Base-by-base conservation (phyloP, 108 stramenopile species). In the Stephanodiscus minutulus region DNA sequence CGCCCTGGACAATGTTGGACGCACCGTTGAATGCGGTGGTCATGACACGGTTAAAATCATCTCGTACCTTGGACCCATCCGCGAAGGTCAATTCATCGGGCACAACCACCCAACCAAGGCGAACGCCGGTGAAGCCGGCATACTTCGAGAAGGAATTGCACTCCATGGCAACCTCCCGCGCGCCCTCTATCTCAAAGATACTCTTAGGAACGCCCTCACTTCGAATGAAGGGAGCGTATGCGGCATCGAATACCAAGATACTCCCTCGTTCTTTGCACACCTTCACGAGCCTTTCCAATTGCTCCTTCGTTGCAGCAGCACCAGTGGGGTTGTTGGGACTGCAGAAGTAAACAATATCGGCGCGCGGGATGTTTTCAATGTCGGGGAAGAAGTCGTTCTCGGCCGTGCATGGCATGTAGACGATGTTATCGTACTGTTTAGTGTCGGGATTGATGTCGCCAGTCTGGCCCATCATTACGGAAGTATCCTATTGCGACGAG, bases 241-340 rank as follows among this genome's bases (percentile, higher is more conserved):
- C 98, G 9, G 98, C 98, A 73, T 98, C 98, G 77, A 98, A 98
- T 39, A 98, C 94, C 61, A 94, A 81, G 57, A 94, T 94, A 15
- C 87, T 88, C 48, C 95, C 95, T 66, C 93, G 89, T 56, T 96
- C 94, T 77, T 93, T 92, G 78, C 96, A 96, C 24, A 92, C 61
- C 25, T 88, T 88, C n/a, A 98, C 95, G 43, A 97, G 76, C 31
- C 76, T 78, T 59, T 91, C 90, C 62, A 98, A 82, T 81, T 98
- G 96, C 60, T 90, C 95, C 44, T 80, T 83, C 41, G 92, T 96
- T 48, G 97, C 97, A 11, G 93, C 96, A 35, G 96, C 97, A 37
- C 97, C 97, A 20, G 97, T 98, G 17, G 97, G 97, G 85, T 98
- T 98, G 93, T 98, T 98, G 57, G 97, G 97, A 73, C 82, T 84